These are phyloP conservation scores for Taphrina deformans DNA, from an alignment of 1,139 yeast genomes.

Conservation along the genomic window DNA sequence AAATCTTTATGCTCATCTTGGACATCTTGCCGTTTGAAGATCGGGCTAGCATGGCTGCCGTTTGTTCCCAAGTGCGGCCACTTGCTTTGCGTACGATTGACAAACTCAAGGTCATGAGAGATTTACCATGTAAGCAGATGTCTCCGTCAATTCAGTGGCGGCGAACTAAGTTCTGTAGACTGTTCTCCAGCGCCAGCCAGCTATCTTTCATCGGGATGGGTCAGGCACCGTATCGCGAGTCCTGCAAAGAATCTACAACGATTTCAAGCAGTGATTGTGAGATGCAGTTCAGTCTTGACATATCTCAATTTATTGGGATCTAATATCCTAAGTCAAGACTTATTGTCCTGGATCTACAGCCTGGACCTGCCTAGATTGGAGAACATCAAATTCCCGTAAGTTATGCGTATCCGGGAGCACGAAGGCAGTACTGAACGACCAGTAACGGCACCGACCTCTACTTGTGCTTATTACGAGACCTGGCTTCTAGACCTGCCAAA, in stretches of 20 bases:
- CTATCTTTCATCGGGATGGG: constrained; percentile 22
- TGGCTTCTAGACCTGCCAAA: constrained; percentile 14
- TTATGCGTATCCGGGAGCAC: not conserved
- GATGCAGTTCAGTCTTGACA: constrained; percentile 18
- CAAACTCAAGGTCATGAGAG: constrained; percentile 32
- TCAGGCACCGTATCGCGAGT: constrained; percentile 5
- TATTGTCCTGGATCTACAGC: constrained; percentile 22
- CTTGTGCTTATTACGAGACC: constrained; percentile 17
- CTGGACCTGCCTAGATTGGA: constrained; percentile 18
- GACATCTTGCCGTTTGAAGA: constrained; percentile 16
- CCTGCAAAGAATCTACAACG: constrained; percentile 6
- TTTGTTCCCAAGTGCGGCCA: constrained; percentile 1
- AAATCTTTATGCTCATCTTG: constrained; percentile 19
- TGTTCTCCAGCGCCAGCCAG: constrained; percentile 31
- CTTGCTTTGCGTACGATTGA: constrained; percentile 5
- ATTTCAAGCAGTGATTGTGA: constrained; percentile 4
- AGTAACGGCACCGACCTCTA: constrained; percentile 14
- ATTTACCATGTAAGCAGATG: constrained; percentile 13
- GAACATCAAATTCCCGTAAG: constrained; percentile 25
- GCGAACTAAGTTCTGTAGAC: not conserved
- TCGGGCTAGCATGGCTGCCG: constrained; percentile 10
- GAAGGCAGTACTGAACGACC: not conserved
- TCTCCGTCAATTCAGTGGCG: not conserved
- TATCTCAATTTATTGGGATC: constrained; percentile 29
- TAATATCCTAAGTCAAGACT: constrained; percentile 22